Conservation (phyloP, 2,329 filamentous ascomycete genomes). For the Corinectria fuckeliana region DNA sequence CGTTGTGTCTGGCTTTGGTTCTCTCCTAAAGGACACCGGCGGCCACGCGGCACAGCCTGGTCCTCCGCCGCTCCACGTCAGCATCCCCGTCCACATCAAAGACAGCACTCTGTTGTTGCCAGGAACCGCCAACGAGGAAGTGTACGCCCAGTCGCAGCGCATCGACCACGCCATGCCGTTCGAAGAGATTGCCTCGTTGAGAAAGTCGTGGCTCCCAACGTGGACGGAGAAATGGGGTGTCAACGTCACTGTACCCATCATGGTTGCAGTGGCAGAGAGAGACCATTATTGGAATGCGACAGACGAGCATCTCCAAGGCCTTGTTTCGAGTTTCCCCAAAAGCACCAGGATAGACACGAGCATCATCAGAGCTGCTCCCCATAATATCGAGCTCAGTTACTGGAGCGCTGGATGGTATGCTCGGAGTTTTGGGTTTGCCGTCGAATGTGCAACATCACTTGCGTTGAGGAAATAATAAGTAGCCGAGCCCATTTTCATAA, state of each 20-base stretch:
- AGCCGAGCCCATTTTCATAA: background rate
- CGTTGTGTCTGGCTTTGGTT: slow-evolving; percentile 26
- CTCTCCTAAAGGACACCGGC: slow-evolving; percentile 20
- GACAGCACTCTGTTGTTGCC: slow-evolving; percentile 25
- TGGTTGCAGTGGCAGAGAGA: slow-evolving; percentile 21
- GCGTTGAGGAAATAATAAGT: background rate
- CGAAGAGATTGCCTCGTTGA: slow-evolving; percentile 22
- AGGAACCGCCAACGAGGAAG: slow-evolving; percentile 24
- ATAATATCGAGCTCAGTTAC: slow-evolving; percentile 32
- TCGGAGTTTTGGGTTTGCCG: slow-evolving; percentile 28
- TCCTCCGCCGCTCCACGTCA: slow-evolving; percentile 18
- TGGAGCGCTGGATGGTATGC: slow-evolving; percentile 31
- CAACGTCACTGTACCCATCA: slow-evolving; percentile 22
- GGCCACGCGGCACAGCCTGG: slow-evolving; percentile 14
- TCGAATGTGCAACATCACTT: slow-evolving; percentile 28
- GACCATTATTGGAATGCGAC: slow-evolving; percentile 30
- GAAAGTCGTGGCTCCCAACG: slow-evolving; percentile 18
- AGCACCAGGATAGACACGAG: slow-evolving; percentile 28
- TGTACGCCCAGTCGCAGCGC: slow-evolving; percentile 22
- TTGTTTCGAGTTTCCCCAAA: slow-evolving; percentile 14
- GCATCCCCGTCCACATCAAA: slow-evolving; percentile 25
- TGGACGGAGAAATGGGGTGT: slow-evolving; percentile 30
- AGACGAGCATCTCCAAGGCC: slow-evolving; percentile 26
- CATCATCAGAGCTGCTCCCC: slow-evolving; percentile 23
- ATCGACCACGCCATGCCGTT: slow-evolving; percentile 28